Evolutionary conservation across 2,329 filamentous ascomycete species (phyloP).

Genomic region (Aspergillus sp.): DNA sequence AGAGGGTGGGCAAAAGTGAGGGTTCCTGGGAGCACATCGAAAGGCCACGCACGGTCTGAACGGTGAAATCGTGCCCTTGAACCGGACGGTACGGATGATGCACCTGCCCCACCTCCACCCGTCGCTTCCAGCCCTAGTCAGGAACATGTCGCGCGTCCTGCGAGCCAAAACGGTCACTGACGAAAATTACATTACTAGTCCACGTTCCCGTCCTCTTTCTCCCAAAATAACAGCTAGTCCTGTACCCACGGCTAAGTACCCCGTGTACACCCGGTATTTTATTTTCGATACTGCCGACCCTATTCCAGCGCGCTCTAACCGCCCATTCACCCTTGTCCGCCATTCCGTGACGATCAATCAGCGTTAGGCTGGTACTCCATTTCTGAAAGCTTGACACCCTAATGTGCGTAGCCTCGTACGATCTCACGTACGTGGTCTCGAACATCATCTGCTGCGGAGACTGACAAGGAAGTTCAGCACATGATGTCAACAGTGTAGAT

Average conservation of each 20-base stretch:
- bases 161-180: neutral
- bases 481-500: constrained; percentile 2
- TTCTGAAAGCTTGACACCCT: constrained; percentile 11
- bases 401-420: constrained; percentile 9
- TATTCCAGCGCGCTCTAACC: neutral
- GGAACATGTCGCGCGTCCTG: neutral
- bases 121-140: neutral
- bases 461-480: constrained; percentile 8
- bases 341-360: constrained; percentile 1
- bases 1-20: constrained; percentile 1
- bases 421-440: constrained; percentile 9
- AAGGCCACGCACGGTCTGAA: constrained; percentile 3
- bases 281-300: neutral
- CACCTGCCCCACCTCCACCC: constrained; percentile 1
- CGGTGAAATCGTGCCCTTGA: constrained; percentile 5
- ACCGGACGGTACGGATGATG: constrained; percentile 1
- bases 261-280: neutral
- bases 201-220: constrained; percentile 1
- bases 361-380: constrained; percentile 13
- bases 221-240: neutral
- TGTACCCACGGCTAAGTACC: neutral
- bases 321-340: constrained; percentile 1
- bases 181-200: constrained; percentile 1
- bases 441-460: constrained; percentile 8
- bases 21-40: neutral